A percentile compares a stretch with the other conserved stretches of the same genome.
Conservation (phyloP, 768 basidiomycete species). For the Phlebiopsis gigantea region DNA sequence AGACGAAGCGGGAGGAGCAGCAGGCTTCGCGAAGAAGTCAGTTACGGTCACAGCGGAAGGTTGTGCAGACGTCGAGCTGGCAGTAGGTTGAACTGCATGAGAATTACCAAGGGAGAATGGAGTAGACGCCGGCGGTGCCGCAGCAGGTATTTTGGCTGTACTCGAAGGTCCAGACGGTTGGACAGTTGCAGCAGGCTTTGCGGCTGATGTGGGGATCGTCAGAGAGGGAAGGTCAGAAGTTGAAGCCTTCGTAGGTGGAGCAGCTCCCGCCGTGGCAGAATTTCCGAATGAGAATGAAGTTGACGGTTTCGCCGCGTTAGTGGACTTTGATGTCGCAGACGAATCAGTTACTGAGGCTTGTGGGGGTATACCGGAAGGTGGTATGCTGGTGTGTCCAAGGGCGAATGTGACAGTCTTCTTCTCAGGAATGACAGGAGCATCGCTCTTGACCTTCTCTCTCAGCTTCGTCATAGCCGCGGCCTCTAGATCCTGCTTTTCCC, state of each 20-base stretch:
- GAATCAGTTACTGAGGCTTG: neutral
- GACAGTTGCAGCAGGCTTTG: neutral
- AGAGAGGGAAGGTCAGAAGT: conserved; percentile 5
- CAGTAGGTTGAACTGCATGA: conserved; percentile 13
- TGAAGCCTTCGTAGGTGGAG: conserved; percentile 10
- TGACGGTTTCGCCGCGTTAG: conserved; percentile 13
- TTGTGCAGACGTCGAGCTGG: conserved; percentile 2
- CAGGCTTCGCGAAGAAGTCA: conserved; percentile 28
- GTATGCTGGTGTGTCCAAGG: neutral
- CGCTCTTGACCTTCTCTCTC: conserved; percentile 44
- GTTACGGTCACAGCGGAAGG: conserved; percentile 14
- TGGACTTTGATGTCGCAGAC: neutral
- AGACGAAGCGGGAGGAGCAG: neutral
- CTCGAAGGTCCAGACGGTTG: neutral
- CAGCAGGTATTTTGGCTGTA: neutral
- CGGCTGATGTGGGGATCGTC: conserved; percentile 3
- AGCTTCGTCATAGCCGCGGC: conserved; percentile 74
- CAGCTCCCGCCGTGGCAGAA: neutral
- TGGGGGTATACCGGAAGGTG: neutral
- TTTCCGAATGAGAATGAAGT: neutral
- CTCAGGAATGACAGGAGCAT: conserved; percentile 5
- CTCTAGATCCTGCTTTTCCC: conserved; percentile 85
- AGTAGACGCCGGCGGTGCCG: neutral
- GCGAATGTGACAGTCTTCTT: neutral
- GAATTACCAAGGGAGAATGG: conserved; percentile 7